Evolutionary conservation across 257 asterid genomes (phyloP).

Genomic region (Phtheirospermum japonicum): DNA sequence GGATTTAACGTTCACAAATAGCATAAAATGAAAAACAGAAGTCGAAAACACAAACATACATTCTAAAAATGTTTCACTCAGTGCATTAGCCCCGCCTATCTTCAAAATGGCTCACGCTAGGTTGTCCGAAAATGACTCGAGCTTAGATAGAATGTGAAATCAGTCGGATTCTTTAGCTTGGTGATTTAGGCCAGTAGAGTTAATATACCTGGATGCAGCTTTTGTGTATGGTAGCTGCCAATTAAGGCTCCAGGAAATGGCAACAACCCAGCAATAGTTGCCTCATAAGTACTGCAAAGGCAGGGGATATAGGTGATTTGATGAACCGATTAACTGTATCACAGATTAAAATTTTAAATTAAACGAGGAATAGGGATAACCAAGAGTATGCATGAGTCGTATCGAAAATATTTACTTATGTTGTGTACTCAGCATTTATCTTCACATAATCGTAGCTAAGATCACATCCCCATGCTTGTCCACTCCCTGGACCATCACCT

Average conservation of each 20-base stretch:
- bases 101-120: too few species aligned
- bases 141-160: background rate
- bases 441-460: constrained; percentile 91
- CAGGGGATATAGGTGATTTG: background rate
- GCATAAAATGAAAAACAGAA: too few species aligned
- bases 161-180: background rate
- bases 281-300: background rate
- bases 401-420: background rate
- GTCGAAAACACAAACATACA: too few species aligned
- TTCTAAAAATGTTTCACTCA: too few species aligned
- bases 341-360: background rate
- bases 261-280: background rate
- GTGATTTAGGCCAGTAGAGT: background rate
- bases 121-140: background rate
- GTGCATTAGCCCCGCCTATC: too few species aligned
- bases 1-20: too few species aligned
- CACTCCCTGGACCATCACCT: constrained; percentile 82
- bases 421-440: constrained; percentile 87
- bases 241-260: background rate
- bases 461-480: constrained; percentile 96
- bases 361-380: background rate
- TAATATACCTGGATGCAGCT: background rate
- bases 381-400: background rate
- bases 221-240: background rate
- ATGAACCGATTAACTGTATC: background rate